phyloP scores from a whole-genome alignment of 768 basidiomycete species.

The Pleurotus tuber-regium region DNA sequence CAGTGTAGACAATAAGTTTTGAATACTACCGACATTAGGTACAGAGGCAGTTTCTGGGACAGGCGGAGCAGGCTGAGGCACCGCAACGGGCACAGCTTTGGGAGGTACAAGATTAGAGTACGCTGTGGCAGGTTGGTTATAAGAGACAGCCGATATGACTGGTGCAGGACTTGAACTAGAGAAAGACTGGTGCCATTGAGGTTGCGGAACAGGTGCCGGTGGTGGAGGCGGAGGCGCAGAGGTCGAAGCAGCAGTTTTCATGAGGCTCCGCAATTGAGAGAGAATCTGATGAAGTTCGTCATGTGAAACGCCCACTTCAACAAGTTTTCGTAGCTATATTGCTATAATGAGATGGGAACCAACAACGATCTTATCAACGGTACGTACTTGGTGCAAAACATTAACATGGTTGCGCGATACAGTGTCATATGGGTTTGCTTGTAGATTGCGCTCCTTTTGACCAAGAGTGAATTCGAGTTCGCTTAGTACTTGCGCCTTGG shows the following conservation, averaged over 20 bases:
- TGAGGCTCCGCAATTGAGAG: constrained; percentile 61
- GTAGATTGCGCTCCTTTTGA: constrained; percentile 74
- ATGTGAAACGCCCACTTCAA: constrained; percentile 79
- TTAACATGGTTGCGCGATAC: constrained; percentile 68
- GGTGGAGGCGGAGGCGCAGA: constrained; percentile 28
- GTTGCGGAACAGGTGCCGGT: constrained; percentile 18
- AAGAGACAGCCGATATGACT: constrained; percentile 1
- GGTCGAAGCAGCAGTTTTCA: constrained; percentile 42
- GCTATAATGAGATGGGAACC: constrained; percentile 6
- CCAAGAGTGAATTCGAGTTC: constrained; percentile 81
- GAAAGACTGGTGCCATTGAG: constrained; percentile 8
- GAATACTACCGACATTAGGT: constrained; percentile 41
- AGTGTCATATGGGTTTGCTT: constrained; percentile 71
- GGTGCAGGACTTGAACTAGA: not conserved
- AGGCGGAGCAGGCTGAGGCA: constrained; percentile 28
- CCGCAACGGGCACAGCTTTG: constrained; percentile 20
- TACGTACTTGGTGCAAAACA: constrained; percentile 76
- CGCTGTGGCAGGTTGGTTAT: constrained; percentile 22
- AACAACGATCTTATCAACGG: constrained; percentile 2
- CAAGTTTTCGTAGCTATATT: constrained; percentile 61
- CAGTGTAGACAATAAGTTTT: constrained; percentile 63
- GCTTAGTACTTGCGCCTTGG: constrained; percentile 76
- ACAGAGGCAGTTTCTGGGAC: constrained; percentile 29
- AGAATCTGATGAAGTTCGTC: constrained; percentile 78
- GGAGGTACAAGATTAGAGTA: constrained; percentile 21